Base-by-base conservation (phyloP, 352 stramenopile genomes). In the Phytophthora kernoviae region DNA sequence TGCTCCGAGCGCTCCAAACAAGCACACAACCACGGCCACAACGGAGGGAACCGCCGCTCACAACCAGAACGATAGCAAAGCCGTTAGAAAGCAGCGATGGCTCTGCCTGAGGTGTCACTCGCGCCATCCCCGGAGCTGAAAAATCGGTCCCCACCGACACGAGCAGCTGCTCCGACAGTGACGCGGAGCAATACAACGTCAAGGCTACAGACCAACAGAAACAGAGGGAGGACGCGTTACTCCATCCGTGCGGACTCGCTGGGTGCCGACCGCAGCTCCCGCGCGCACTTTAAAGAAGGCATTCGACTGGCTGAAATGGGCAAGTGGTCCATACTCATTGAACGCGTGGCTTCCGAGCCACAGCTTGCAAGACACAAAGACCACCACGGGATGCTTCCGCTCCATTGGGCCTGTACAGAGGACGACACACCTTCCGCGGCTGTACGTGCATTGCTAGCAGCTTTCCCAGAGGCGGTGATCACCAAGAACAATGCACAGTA, bases 331-430 rank as follows among this genome's bases (percentile, higher is more conserved):
- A 74, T 77, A 33, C 77, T 94, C 45, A 62, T 94, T 30, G 73
- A 78, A 8, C 75, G 79, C 17, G 61, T 94, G 34, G 54, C 52
- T 34, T 70, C 68, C 6, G 75, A 91, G 40, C 81, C 83, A 27
- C 74, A 88, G 52, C 68, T 91, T n/a, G 85, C 85, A 33, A 68
- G 76, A 20, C 83, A 93, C 59, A 85, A 86, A 34, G 85, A 94
- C 65, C 85, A 92, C 52, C 84, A 94, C 58, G 85, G 85, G 30
- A 94, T 94, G 85, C 57, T 93, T 57, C 85, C 85, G 34, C 63
- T 94, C 18, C 85, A 94, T 67, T 94, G 85, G 85, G 85, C 85
- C 20, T 94, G 85, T 44, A 92, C 83, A 0, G 85, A 94, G 61
- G 68, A 90, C 57, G 82, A 94, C 53, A 83, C 84, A n/a, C 78